Conservation (phyloP, 441 rosid species). For the Brassica balearica region DNA sequence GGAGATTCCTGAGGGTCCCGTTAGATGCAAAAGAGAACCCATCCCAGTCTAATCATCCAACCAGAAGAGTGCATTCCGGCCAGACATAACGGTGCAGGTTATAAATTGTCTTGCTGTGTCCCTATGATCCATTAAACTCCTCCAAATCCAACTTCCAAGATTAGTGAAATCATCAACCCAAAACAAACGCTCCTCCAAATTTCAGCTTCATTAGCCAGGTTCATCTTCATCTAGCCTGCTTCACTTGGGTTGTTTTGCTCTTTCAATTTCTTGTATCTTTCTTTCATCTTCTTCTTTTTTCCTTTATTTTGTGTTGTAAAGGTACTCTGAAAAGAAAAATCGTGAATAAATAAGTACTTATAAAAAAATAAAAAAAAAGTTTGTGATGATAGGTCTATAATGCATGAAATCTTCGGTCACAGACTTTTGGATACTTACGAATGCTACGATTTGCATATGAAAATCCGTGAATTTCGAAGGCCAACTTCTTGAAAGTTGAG, state of each 20-base stretch:
- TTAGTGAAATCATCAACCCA: not conserved
- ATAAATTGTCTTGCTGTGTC: not conserved
- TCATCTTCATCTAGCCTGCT: not conserved
- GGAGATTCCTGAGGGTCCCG: not conserved
- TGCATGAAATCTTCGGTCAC: not conserved
- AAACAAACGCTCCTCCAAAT: too few species aligned
- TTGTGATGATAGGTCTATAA: not conserved
- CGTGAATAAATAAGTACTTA: too few species aligned
- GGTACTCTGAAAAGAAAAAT: not conserved
- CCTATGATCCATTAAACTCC: not conserved
- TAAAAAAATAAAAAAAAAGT: too few species aligned
- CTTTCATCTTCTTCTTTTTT: not conserved
- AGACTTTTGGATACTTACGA: not conserved
- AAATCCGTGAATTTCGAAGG: not conserved
- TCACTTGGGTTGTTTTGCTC: not conserved
- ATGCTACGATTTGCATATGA: not conserved
- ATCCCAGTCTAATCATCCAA: not conserved
- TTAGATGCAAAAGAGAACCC: too few species aligned
- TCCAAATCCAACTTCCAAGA: not conserved
- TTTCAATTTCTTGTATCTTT: not conserved
- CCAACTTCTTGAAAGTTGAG: not conserved
- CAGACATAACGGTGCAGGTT: not conserved
- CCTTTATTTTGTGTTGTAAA: not conserved
- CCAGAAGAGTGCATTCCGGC: not conserved
- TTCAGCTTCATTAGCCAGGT: not conserved